Conservation (phyloP, 352 stramenopile genomes). For the Lagenidium giganteum region DNA sequence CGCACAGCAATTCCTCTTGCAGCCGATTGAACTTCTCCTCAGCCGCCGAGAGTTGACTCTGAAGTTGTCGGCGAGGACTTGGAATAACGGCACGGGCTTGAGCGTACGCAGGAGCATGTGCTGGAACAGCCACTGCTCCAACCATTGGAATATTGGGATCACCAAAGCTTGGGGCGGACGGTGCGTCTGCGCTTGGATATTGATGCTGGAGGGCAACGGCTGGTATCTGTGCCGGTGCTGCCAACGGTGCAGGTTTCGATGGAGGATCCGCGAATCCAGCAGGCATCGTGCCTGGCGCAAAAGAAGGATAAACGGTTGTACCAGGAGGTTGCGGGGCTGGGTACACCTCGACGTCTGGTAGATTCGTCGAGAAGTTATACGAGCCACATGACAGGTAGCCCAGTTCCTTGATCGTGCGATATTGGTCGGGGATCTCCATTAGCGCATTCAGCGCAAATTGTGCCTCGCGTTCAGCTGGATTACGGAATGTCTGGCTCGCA, state of each 20-base stretch:
- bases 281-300: no score
- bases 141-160: conserved; percentile 2
- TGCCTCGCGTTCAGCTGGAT: conserved; percentile 41
- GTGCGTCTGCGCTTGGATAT: no score
- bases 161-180: conserved; percentile 10
- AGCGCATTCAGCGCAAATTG: conserved; percentile 81
- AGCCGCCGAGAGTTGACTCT: conserved; percentile 29
- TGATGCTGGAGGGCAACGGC: no score
- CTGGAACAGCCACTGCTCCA: no score
- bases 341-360: conserved; percentile 67
- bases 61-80: neutral
- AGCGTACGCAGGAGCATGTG: no score
- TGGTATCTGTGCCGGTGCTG: no score
- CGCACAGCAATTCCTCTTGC: conserved; percentile 60
- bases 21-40: conserved; percentile 56
- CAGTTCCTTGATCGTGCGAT: conserved; percentile 71
- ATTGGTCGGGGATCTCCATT: conserved; percentile 85
- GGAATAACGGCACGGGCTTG: neutral
- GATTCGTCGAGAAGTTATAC: conserved; percentile 39
- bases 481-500: conserved; percentile 24
- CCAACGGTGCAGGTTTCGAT: no score
- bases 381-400: conserved; percentile 43
- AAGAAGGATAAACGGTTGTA: no score
- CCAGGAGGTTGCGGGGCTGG: no score
- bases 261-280: no score